Evolutionary conservation across 805 yeast genomes (phyloP).

Genomic region (Sugiyamaella americana): DNA sequence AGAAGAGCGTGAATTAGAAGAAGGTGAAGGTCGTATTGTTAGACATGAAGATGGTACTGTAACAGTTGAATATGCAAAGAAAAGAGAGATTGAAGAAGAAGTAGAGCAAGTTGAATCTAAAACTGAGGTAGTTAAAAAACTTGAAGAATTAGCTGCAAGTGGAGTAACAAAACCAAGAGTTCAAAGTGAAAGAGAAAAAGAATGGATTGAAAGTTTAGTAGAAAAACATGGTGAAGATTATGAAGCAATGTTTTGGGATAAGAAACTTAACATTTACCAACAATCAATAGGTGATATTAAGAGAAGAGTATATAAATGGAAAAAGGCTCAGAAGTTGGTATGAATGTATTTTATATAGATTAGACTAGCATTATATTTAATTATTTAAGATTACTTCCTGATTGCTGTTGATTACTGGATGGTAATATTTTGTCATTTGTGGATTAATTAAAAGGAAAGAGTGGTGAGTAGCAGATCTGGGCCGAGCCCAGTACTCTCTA

Average conservation of each 20-base stretch:
- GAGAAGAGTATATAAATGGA: slow-evolving; percentile 68
- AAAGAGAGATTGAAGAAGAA: slow-evolving; percentile 27
- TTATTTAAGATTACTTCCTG: background rate
- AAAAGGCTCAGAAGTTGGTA: slow-evolving; percentile 31
- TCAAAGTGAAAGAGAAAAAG: slow-evolving; percentile 66
- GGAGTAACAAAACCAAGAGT: slow-evolving; percentile 42
- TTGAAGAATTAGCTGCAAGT: slow-evolving; percentile 54
- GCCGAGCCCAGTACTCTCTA: too few species aligned
- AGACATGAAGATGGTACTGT: slow-evolving; percentile 68
- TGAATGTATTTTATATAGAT: background rate
- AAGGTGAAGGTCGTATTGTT: slow-evolving; percentile 57
- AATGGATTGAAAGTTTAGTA: slow-evolving; percentile 59
- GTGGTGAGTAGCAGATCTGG: too few species aligned
- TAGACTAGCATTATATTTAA: background rate
- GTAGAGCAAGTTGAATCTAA: slow-evolving; percentile 25
- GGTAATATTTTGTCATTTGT: too few species aligned
- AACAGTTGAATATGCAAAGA: slow-evolving; percentile 61
- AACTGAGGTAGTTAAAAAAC: slow-evolving; percentile 52
- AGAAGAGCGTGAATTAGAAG: slow-evolving; percentile 33
- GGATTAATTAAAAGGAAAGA: too few species aligned
- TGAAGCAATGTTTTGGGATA: slow-evolving; percentile 88
- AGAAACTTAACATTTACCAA: slow-evolving; percentile 74
- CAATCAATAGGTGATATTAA: slow-evolving; percentile 79
- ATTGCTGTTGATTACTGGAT: too few species aligned
- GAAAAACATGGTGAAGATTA: slow-evolving; percentile 84